Percentiles rank a stretch among this genome's conserved stretches.
Conservation (phyloP, 331 rosid species). For the Telfairia occidentalis region DNA sequence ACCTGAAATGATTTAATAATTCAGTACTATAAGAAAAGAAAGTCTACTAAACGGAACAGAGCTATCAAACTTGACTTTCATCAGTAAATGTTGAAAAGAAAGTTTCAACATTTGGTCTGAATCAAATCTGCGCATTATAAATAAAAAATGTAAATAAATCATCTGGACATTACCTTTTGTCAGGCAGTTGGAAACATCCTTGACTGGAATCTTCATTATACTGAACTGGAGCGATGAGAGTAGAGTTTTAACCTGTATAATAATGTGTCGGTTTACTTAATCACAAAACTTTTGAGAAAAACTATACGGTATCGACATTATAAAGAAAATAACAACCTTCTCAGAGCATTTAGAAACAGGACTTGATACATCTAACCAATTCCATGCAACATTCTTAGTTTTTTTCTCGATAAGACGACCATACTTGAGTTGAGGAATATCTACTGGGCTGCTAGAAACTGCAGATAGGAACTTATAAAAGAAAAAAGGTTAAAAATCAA, state of each 20-base stretch:
- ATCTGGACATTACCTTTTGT: slow-evolving; percentile 46
- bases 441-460: slow-evolving; percentile 88
- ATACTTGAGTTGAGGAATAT: slow-evolving; percentile 71
- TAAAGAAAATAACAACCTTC: slow-evolving; percentile 36
- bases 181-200: slow-evolving; percentile 42
- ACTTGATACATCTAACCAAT: slow-evolving; percentile 54
- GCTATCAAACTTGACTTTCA: not conserved
- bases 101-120: not conserved
- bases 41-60: not conserved
- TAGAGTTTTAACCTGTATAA: slow-evolving; percentile 57
- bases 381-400: slow-evolving; percentile 44
- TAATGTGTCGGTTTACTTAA: slow-evolving; percentile 9
- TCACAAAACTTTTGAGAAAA: slow-evolving; percentile 15
- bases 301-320: not conserved
- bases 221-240: slow-evolving; percentile 54
- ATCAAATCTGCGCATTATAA: not conserved
- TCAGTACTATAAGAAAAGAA: slow-evolving; percentile 11
- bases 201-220: slow-evolving; percentile 67
- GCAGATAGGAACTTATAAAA: slow-evolving; percentile 22
- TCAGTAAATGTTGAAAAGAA: too few relatives aligned
- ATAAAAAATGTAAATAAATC: slow-evolving; percentile 8
- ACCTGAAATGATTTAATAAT: slow-evolving; percentile 41
- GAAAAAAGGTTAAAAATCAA: not conserved
- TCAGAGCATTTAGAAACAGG: slow-evolving; percentile 54
- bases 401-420: slow-evolving; percentile 46